Percentiles rank a stretch among this genome's conserved stretches.
Evolutionary conservation across 441 rosid species (phyloP).

Genomic region (Kokia cookei): DNA sequence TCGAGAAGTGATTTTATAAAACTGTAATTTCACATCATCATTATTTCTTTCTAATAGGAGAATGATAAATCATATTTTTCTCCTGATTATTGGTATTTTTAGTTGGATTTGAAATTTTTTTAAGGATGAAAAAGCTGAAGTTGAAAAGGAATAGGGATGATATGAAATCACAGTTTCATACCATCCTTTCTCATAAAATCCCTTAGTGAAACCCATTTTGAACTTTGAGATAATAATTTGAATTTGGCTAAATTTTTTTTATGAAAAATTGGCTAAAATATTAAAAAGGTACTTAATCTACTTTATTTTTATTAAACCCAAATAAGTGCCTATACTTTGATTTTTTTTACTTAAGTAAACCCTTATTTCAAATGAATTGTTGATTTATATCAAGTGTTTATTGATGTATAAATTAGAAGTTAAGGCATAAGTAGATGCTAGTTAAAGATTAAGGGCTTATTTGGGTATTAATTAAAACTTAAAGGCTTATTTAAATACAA

Average conservation of each 20-base stretch:
- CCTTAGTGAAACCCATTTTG: background rate
- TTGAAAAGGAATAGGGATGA: too few species aligned
- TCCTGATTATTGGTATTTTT: too few species aligned
- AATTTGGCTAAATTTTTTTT: too few species aligned
- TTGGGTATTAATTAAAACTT: background rate
- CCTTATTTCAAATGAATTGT: background rate
- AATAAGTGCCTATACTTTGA: background rate
- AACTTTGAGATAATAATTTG: background rate
- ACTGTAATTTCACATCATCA: too few species aligned
- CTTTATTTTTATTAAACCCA: background rate
- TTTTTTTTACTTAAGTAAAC: background rate
- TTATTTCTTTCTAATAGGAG: too few species aligned
- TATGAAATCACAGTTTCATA: too few species aligned
- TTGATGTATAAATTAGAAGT: background rate
- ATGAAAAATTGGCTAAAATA: background rate
- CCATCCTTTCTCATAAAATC: too few species aligned
- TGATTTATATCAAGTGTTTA: background rate
- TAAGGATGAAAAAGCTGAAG: too few species aligned
- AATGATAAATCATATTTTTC: too few species aligned
- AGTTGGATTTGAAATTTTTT: too few species aligned
- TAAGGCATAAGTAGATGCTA: background rate
- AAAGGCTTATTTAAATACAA: background rate
- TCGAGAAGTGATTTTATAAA: too few species aligned
- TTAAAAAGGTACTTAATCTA: background rate
- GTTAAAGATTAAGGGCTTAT: background rate